A percentile compares a stretch with the other conserved stretches of the same genome.
These are phyloP conservation scores for Candida succiphila DNA, from an alignment of 805 yeast genomes.

Conservation along the genomic window DNA sequence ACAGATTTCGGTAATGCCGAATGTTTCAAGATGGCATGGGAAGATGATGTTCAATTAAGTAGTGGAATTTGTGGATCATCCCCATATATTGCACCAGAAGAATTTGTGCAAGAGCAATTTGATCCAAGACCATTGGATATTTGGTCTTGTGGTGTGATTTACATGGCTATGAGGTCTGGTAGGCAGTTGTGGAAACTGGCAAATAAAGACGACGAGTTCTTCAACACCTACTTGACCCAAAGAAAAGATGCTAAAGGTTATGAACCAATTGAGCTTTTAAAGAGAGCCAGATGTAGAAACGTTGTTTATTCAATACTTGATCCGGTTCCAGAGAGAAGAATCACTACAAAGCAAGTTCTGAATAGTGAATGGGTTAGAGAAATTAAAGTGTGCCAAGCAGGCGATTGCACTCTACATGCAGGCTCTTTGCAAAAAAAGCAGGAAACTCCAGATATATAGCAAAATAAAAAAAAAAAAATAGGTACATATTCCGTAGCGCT, in stretches of 20 bases:
- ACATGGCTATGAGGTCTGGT: constrained; percentile 92
- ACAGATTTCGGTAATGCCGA: constrained; percentile 86
- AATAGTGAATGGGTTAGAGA: constrained; percentile 96
- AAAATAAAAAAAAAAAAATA: no score
- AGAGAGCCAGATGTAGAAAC: constrained; percentile 83
- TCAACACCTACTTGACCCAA: constrained; percentile 60
- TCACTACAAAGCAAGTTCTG: constrained; percentile 79
- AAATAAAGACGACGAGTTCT: constrained; percentile 76
- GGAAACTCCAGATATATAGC: no score
- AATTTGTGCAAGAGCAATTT: constrained; percentile 51
- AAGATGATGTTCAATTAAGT: constrained; percentile 54
- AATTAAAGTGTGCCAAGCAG: constrained; percentile 69
- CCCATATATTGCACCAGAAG: constrained; percentile 91
- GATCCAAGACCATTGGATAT: constrained; percentile 80
- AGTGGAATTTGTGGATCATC: constrained; percentile 79
- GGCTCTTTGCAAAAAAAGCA: no score
- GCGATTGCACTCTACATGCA: constrained; percentile 14
- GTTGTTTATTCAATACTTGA: constrained; percentile 90
- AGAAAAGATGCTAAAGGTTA: constrained; percentile 80
- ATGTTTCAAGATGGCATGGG: constrained; percentile 83
- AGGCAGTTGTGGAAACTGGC: constrained; percentile 89
- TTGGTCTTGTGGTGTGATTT: constrained; percentile 91
- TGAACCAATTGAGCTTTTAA: constrained; percentile 80
- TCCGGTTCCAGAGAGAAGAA: constrained; percentile 81
- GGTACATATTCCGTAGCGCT: no score